Evolutionary conservation across 2,329 filamentous ascomycete genomes (phyloP).

Genomic region (Colletotrichum sp.): DNA sequence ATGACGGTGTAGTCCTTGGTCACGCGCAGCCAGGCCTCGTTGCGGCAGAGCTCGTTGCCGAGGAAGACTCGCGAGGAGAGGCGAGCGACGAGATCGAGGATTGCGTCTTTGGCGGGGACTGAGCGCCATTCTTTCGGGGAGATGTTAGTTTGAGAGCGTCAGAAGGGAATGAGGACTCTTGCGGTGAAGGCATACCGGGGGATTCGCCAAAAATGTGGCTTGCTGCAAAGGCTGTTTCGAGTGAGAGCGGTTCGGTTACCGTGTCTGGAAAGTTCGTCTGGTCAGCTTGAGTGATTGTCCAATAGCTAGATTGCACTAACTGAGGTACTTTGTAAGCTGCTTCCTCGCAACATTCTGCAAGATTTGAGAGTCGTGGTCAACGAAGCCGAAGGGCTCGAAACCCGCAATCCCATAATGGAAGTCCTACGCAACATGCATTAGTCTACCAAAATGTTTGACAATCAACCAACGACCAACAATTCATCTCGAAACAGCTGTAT

Average conservation of each 20-base stretch:
- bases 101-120: background rate
- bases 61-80: conserved; percentile 56
- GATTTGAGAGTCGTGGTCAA: background rate
- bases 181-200: no score
- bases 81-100: conserved; percentile 43
- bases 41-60: conserved; percentile 47
- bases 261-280: background rate
- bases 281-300: background rate
- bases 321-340: background rate
- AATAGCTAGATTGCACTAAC: fast-evolving
- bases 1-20: conserved; percentile 46
- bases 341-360: background rate
- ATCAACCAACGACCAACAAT: background rate
- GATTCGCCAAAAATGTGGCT: background rate
- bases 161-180: no score
- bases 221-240: background rate
- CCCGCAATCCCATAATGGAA: background rate
- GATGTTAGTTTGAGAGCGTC: background rate
- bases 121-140: conserved; percentile 26
- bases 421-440: background rate
- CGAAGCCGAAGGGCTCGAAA: background rate
- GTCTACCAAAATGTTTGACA: fast-evolving
- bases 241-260: background rate
- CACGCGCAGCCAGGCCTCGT: conserved; percentile 51
- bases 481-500: background rate